Base-by-base conservation (phyloP, 2,329 filamentous ascomycete species). In the Ophiostoma pallidulum region DNA sequence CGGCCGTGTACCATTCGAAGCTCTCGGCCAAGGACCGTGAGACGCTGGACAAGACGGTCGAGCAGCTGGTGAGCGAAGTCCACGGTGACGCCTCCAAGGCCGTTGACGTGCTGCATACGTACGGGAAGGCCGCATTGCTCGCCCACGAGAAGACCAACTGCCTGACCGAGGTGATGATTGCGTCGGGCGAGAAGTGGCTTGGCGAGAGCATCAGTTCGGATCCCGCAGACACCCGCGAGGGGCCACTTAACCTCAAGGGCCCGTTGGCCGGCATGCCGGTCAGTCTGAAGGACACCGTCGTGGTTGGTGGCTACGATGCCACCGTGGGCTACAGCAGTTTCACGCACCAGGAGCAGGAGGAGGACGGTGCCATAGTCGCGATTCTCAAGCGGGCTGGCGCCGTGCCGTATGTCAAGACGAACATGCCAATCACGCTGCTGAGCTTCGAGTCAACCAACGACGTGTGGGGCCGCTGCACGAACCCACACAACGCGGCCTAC, bases 401-500 rank as follows among this genome's bases (percentile, higher is more conserved):
- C 0, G 75, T 96, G 2, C 90, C 90, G 0, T 95, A 94, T 61
- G 87, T 90, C 54, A 97, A 96, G 71, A 96, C 90, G 1, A 92
- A 92, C 53, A 63, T 94, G 2, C 91, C 90, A 5, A 84, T 91
- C 48, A 94, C 89, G 0, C 74, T 95, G 2, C 73, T 94, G 35
- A 89, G 84, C 49, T 94, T 94, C 58, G 89, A 94, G 64, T 89
- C 84, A 14, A 78, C 79, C 47, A 80, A 80, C 58, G 75, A 77
- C 52, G 70, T 96, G 18, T 97, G 90, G 87, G 90, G 91, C 8
- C 76, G 80, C 28, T 82, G 77, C 55, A 81, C 75, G 14, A 96
- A 95, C 61, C 89, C 90, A 0, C 87, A 94, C 65, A 89, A 88
- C 60, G 66, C 67, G n/a, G 78, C 77, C 33, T 95, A 94, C 68